A percentile compares a stretch with the other conserved stretches of the same genome.
Evolutionary conservation across 2,329 filamentous ascomycete species (phyloP).

Genomic region (Scolecobasidium constrictum): DNA sequence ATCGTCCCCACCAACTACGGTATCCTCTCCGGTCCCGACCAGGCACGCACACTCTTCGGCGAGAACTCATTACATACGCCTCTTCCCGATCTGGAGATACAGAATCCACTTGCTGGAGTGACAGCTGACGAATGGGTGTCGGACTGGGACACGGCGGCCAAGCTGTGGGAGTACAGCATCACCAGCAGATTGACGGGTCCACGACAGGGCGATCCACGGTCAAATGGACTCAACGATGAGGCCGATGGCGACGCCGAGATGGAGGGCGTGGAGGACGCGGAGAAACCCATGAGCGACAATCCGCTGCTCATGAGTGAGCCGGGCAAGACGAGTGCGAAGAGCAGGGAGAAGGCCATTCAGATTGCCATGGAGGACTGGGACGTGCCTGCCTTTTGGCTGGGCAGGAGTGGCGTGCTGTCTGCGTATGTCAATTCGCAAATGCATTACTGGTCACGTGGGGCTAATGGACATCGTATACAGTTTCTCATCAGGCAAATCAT

Average conservation of each 20-base stretch:
- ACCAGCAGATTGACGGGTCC: slow-evolving; percentile 77
- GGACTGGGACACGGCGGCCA: slow-evolving; percentile 87
- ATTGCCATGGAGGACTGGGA: slow-evolving; percentile 97
- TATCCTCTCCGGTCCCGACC: slow-evolving; percentile 35
- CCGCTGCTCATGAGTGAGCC: slow-evolving; percentile 90
- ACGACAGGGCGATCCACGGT: slow-evolving; percentile 55
- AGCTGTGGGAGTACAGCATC: slow-evolving; percentile 87
- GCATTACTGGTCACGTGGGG: background rate
- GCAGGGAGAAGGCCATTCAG: slow-evolving; percentile 88
- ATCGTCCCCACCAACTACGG: slow-evolving; percentile 88
- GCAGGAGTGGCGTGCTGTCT: slow-evolving; percentile 77
- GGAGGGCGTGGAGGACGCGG: slow-evolving; percentile 47
- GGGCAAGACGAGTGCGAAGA: slow-evolving; percentile 80
- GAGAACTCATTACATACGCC: slow-evolving; percentile 82
- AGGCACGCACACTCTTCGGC: slow-evolving; percentile 60
- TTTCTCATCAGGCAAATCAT: slow-evolving; percentile 87
- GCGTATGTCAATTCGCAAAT: slow-evolving; percentile 40
- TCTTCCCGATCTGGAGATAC: slow-evolving; percentile 64
- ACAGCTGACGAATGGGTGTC: slow-evolving; percentile 59
- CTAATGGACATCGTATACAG: too few relatives aligned
- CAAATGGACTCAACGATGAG: slow-evolving; percentile 69
- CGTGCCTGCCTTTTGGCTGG: slow-evolving; percentile 87
- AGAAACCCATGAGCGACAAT: slow-evolving; percentile 75
- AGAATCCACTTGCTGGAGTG: slow-evolving; percentile 84
- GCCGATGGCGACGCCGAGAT: slow-evolving; percentile 42